Conservation (phyloP, 2,329 filamentous ascomycete genomes). For the Penicillium sp. region DNA sequence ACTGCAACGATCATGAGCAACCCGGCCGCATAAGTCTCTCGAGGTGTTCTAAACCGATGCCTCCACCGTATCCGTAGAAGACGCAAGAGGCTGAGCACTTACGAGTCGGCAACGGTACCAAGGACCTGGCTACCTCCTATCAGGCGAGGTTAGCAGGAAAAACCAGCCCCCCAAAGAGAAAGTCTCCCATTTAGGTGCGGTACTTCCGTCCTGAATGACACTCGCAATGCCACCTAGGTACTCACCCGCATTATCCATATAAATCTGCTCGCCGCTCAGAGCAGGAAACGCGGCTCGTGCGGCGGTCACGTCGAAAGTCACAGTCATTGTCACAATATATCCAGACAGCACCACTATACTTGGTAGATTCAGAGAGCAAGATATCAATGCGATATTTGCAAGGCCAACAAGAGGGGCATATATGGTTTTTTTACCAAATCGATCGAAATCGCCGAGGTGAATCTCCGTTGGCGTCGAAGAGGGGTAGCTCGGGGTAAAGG, state of each 20-base stretch:
- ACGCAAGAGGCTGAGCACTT: constrained; percentile 21
- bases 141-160: neutral
- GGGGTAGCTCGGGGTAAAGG: constrained; percentile 6
- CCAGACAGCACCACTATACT: neutral
- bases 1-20: constrained; percentile 30
- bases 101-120: constrained; percentile 61
- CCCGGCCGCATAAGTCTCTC: too few relatives aligned
- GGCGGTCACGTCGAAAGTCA: constrained; percentile 50
- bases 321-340: constrained; percentile 16
- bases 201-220: too few relatives aligned
- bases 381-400: neutral
- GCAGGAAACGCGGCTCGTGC: constrained; percentile 62
- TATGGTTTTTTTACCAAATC: neutral
- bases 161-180: too few relatives aligned
- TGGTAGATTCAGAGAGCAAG: neutral
- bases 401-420: neutral
- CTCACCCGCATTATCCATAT: constrained; percentile 60
- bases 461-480: constrained; percentile 1
- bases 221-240: neutral
- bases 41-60: too few relatives aligned
- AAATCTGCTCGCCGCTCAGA: constrained; percentile 60
- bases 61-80: too few relatives aligned
- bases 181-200: too few relatives aligned
- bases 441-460: neutral
- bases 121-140: constrained; percentile 64